Evolutionary conservation across 148 eudicot species (phyloP).

Genomic region (Rhododendron mucronatum): DNA sequence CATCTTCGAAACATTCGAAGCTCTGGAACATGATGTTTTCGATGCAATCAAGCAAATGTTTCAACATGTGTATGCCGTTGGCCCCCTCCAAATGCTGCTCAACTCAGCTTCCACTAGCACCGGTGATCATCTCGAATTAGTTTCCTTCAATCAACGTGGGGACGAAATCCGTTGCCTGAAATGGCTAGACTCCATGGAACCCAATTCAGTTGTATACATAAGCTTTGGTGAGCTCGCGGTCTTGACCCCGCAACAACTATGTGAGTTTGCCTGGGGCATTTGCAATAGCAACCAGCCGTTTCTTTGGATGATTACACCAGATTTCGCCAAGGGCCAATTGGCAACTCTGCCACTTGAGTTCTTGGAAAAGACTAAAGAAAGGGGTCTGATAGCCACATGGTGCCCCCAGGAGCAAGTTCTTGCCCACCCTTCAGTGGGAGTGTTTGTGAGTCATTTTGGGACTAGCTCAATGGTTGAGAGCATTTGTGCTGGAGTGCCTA

Average conservation of each 20-base stretch:
- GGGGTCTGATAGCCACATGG: constrained; percentile 9
- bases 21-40: constrained; percentile 37
- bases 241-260: constrained; percentile 27
- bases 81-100: constrained; percentile 28
- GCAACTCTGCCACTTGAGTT: constrained; percentile 8
- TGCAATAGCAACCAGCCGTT: constrained; percentile 44
- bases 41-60: constrained; percentile 14
- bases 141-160: constrained; percentile 10
- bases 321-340: neutral
- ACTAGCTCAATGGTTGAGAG: constrained; percentile 35
- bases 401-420: constrained; percentile 17
- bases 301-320: constrained; percentile 31
- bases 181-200: constrained; percentile 36
- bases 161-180: constrained; percentile 26
- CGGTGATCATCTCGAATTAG: neutral
- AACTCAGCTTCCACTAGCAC: neutral
- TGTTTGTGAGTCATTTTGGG: constrained; percentile 8
- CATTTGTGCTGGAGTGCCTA: constrained; percentile 38
- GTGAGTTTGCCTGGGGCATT: constrained; percentile 32
- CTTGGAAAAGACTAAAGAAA: constrained; percentile 4
- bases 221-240: constrained; percentile 10
- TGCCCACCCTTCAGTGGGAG: constrained; percentile 4
- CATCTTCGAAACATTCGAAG: constrained; percentile 45
- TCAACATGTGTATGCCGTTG: constrained; percentile 32
- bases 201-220: constrained; percentile 23